phyloP scores from a whole-genome alignment of 148 eudicot genomes.

The Fagopyrum homotropicum region DNA sequence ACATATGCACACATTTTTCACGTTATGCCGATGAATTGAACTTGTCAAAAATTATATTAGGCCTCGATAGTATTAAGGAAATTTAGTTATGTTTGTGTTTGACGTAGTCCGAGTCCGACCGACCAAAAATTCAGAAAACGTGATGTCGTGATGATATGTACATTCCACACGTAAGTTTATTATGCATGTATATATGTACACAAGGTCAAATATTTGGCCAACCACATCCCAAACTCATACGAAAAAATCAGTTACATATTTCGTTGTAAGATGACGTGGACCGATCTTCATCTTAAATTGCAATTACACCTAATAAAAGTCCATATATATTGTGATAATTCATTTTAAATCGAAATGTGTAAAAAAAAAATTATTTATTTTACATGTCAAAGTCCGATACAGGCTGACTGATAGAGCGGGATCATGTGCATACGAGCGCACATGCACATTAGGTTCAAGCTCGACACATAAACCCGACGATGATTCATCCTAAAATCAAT shows the following conservation, averaged over 20 bases:
- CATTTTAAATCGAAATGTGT: too few species aligned
- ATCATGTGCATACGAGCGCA: too few species aligned
- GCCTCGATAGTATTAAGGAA: not conserved
- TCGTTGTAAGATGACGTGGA: not conserved
- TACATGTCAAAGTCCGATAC: too few species aligned
- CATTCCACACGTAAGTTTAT: not conserved
- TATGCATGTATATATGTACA: not conserved
- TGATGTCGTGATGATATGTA: not conserved
- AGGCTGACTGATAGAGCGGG: too few species aligned
- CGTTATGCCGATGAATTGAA: too few species aligned
- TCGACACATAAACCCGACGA: too few species aligned
- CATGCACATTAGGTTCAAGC: too few species aligned
- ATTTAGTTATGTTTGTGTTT: not conserved
- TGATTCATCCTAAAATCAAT: too few species aligned
- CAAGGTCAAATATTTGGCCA: not conserved
- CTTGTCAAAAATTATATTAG: not conserved
- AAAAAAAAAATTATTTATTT: too few species aligned
- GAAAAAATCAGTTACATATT: not conserved
- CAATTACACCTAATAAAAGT: not conserved
- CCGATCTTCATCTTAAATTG: not conserved
- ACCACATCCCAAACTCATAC: conserved; percentile 1
- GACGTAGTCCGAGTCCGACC: not conserved
- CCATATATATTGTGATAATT: too few species aligned
- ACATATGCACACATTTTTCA: too few species aligned
- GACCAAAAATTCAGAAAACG: not conserved